Evolutionary conservation across 495 filamentous ascomycete species (phyloP).

Genomic region (Pseudevernia furfuracea): DNA sequence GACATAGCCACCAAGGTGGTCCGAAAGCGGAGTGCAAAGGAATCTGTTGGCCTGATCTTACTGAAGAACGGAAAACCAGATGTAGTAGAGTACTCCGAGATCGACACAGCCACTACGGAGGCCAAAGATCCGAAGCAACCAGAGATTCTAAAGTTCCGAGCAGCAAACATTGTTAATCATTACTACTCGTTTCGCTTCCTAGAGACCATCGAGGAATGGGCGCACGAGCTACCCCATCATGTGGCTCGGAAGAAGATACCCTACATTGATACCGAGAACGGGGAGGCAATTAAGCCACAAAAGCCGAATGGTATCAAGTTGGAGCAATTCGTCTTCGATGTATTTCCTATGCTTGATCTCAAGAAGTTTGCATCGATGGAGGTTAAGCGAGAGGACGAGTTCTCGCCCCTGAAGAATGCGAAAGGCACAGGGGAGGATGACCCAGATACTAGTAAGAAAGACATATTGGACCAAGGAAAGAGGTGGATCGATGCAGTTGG

Average conservation of each 20-base stretch:
- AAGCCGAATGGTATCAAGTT: conserved; percentile 98
- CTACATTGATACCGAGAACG: conserved; percentile 64
- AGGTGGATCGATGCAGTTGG: conserved; percentile 77
- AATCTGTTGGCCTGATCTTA: conserved; percentile 91
- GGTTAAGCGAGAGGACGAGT: conserved; percentile 94
- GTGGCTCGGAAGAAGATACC: conserved; percentile 98
- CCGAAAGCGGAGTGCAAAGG: conserved; percentile 92
- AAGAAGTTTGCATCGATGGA: conserved; percentile 91
- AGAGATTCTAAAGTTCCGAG: conserved; percentile 84
- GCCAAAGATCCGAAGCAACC: conserved; percentile 79
- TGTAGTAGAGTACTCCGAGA: conserved; percentile 98
- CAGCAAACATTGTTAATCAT: conserved; percentile 99
- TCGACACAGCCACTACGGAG: conserved; percentile 77
- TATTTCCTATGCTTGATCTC: conserved; percentile 83
- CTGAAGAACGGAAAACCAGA: conserved; percentile 94
- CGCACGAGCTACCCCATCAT: conserved; percentile 83
- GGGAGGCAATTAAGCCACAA: conserved; percentile 74
- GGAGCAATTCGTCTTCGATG: conserved; percentile 98
- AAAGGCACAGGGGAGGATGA: conserved; percentile 86
- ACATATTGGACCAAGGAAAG: conserved; percentile 83
- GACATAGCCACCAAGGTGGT: conserved; percentile 98
- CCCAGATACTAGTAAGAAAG: conserved; percentile 78
- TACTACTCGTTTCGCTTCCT: conserved; percentile 96
- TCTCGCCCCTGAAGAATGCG: conserved; percentile 97
- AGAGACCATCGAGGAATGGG: conserved; percentile 79